Evolutionary conservation across 1,284 basidiomycete genomes (phyloP), one percentile per base, ranked within the genome.

Genomic region (Malassezia psittaci): DNA sequence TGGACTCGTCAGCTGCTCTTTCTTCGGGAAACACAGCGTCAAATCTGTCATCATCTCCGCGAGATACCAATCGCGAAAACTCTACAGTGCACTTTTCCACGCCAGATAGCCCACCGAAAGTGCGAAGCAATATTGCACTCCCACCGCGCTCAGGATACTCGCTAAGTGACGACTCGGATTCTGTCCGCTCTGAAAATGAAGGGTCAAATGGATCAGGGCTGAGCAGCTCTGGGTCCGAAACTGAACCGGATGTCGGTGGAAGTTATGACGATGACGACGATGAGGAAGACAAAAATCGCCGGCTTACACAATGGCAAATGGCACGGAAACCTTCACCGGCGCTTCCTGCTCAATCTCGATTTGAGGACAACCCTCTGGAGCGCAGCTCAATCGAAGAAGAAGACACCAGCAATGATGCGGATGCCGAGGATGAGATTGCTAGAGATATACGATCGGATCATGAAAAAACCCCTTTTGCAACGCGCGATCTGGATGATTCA

Each of bases 101-200:
- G 3, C 46, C 55, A 5, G 69, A 72, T 29, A 71, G 68, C 11
- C 72, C 72, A 24, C 72, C 72, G 29, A 74, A 73, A 57, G 67
- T 61, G 15, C 62, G 71, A 35, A 70, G 67, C 57, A 69, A 73
- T 58, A 74, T 74, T 54, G 70, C 65, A 21, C 69, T 74, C 61
- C 72, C 72, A 1, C 72, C 72, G 2, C 61, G 72, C 3, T 72
- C 70, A 1, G 72, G 72, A 33, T 74, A 74, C 49, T 68, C 72
- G 19, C 58, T 74, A 29, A 72, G 69, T 41, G 72, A 74, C 44
- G 72, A 74, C 52, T 71, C 72, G 1, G 72, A 74, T 49, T 69
- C 70, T 48, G 62, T 73, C 12, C 69, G 72, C 21, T 74, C 72
- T 12, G 72, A 74, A 40, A 67, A 61, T 15, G 67, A 74, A 37